A percentile compares a stretch with the other conserved stretches of the same genome.
phyloP scores from a whole-genome alignment of 106 monocot genomes.

The Vanilla planifolia region DNA sequence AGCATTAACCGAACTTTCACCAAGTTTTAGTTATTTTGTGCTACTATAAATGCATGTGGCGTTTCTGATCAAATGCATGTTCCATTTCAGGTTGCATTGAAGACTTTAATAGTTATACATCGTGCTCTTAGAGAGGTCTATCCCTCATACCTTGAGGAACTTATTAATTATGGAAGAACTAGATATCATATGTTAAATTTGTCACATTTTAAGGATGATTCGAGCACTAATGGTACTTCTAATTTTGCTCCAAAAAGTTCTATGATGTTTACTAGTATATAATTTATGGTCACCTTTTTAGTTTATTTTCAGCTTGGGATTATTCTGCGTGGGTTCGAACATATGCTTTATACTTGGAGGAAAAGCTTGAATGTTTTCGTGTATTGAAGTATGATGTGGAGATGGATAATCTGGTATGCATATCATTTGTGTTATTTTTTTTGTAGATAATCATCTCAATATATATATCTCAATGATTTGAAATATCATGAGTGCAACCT shows the following conservation, averaged over 20 bases:
- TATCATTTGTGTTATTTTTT: too few species aligned
- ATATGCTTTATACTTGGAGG: slow-evolving; percentile 75
- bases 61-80: too few species aligned
- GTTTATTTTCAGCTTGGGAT: slow-evolving; percentile 71
- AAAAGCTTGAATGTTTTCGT: slow-evolving; percentile 60
- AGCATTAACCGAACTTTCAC: too few species aligned
- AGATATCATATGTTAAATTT: slow-evolving; percentile 61
- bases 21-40: too few species aligned
- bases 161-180: slow-evolving; percentile 40
- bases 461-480: too few species aligned
- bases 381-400: slow-evolving; percentile 65
- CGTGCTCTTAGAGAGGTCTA: slow-evolving; percentile 74
- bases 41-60: too few species aligned
- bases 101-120: slow-evolving; percentile 73
- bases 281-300: too few species aligned
- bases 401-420: too few species aligned
- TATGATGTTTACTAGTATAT: too few species aligned
- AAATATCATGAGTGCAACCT: too few species aligned
- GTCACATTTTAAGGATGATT: slow-evolving; percentile 80
- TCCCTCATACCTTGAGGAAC: slow-evolving; percentile 61
- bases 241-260: too few species aligned
- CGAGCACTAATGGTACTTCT: slow-evolving; percentile 59
- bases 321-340: slow-evolving; percentile 75
- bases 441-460: too few species aligned
- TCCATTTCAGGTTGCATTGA: slow-evolving; percentile 55